Conservation (phyloP, 1,284 basidiomycete species). For the Pyrrhoderma lamaoense region DNA sequence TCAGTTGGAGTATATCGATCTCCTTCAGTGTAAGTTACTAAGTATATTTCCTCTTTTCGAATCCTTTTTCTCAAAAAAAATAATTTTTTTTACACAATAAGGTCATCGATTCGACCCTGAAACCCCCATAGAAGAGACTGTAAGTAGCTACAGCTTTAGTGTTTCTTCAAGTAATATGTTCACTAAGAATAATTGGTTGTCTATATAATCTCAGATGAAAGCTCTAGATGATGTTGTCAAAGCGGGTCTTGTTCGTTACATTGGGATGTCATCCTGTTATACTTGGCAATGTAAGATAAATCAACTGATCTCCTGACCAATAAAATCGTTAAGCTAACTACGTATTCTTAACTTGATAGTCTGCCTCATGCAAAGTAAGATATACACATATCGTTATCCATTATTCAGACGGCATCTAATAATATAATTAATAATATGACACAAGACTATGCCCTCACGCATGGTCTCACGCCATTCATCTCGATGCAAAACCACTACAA, state of each 20-base stretch:
- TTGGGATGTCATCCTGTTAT: constrained; percentile 39
- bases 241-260: constrained; percentile 39
- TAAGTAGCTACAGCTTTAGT: no score
- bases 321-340: constrained; percentile 28
- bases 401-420: no score
- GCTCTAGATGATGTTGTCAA: constrained; percentile 42
- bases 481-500: constrained; percentile 65
- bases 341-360: constrained; percentile 23
- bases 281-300: constrained; percentile 30
- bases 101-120: constrained; percentile 25
- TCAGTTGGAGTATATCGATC: constrained; percentile 38
- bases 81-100: constrained; percentile 13
- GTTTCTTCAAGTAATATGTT: no score
- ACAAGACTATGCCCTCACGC: constrained; percentile 41
- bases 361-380: constrained; percentile 31
- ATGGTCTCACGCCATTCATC: constrained; percentile 58
- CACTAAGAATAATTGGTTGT: constrained; percentile 19
- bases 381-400: no score
- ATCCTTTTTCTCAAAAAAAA: no score
- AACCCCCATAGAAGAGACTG: constrained; percentile 22
- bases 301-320: constrained; percentile 28
- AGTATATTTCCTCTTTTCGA: constrained; percentile 15
- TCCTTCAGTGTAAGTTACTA: constrained; percentile 32
- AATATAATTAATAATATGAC: no score
- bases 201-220: no score